These are phyloP conservation scores for Scheffersomyces spartinae DNA, from an alignment of 805 yeast genomes.

Conservation along the genomic window DNA sequence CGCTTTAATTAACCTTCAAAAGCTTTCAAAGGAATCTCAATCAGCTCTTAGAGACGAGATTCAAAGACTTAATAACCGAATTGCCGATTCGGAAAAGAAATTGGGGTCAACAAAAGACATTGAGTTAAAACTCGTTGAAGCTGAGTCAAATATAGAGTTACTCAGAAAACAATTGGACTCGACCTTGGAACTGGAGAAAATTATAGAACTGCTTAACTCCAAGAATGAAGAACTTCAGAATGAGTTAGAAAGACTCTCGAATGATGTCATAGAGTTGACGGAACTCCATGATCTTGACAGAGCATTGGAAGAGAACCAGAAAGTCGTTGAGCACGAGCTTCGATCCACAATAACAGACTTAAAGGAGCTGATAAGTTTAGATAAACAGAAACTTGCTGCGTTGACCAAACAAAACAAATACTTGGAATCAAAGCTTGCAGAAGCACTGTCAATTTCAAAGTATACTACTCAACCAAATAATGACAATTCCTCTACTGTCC, in stretches of 20 bases:
- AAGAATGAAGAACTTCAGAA: conserved; percentile 31
- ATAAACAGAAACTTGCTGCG: conserved; percentile 8
- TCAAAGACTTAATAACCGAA: conserved; percentile 4
- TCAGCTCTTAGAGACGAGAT: conserved; percentile 11
- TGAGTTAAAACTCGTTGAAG: conserved; percentile 9
- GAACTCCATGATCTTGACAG: conserved; percentile 39
- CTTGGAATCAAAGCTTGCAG: conserved; percentile 9
- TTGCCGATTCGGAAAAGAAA: too few species aligned
- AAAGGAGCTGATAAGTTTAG: conserved; percentile 7
- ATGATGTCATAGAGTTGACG: conserved; percentile 34
- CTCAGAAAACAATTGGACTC: conserved; percentile 23
- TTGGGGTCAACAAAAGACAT: too few species aligned
- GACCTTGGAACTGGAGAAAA: conserved; percentile 20
- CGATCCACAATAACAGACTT: conserved; percentile 21
- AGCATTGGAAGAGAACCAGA: conserved; percentile 36
- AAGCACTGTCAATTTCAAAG: too few species aligned
- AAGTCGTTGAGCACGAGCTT: conserved; percentile 32
- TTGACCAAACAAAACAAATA: conserved; percentile 11
- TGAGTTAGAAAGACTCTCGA: conserved; percentile 13
- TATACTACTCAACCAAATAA: too few species aligned
- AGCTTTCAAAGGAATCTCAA: conserved; percentile 15
- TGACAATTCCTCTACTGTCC: too few species aligned
- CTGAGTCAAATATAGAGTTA: conserved; percentile 13
- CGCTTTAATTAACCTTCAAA: conserved; percentile 25
- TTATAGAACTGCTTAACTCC: conserved; percentile 20